Evolutionary conservation across 2,329 filamentous ascomycete species (phyloP).

Genomic region (Fragosphaeria purpurea): DNA sequence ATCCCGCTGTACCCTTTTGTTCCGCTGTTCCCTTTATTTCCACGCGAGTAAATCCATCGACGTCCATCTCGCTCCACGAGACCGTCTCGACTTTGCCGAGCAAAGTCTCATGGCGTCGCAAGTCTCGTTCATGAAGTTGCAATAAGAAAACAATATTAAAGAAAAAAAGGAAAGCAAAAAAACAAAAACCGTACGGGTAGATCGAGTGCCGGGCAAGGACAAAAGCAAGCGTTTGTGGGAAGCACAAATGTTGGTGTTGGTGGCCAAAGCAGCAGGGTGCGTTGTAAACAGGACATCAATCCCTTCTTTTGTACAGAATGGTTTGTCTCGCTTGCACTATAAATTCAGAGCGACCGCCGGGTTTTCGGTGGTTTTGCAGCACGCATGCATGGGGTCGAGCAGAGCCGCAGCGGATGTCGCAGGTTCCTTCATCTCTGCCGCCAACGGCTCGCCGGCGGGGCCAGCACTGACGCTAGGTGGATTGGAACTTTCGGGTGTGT

Average conservation of each 20-base stretch:
- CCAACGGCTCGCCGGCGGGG: slow-evolving; percentile 28
- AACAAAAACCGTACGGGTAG: not conserved
- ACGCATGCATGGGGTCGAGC: slow-evolving; percentile 1
- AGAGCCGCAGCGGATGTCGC: not conserved
- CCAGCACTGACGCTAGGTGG: slow-evolving; percentile 54
- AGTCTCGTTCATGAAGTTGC: not conserved
- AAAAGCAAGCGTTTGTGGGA: too few relatives aligned
- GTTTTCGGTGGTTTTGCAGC: not conserved
- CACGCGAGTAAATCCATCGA: not conserved
- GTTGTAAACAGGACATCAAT: too few relatives aligned
- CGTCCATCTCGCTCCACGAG: not conserved
- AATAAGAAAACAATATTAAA: slow-evolving; percentile 6
- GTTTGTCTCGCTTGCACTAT: too few relatives aligned
- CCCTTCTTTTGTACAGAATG: too few relatives aligned
- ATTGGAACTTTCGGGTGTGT: slow-evolving; percentile 58
- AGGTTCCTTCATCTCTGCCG: not conserved
- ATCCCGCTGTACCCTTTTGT: not conserved
- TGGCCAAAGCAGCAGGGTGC: too few relatives aligned
- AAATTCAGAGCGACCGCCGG: too few relatives aligned
- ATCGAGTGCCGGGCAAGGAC: too few relatives aligned
- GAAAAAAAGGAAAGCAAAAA: slow-evolving; percentile 7
- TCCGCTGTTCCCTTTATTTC: not conserved
- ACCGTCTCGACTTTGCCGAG: not conserved
- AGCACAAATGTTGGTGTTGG: too few relatives aligned
- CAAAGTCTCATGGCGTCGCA: not conserved